Evolutionary conservation across 2,329 filamentous ascomycete species (phyloP).

Genomic region (Annulohypoxylon truncatum): DNA sequence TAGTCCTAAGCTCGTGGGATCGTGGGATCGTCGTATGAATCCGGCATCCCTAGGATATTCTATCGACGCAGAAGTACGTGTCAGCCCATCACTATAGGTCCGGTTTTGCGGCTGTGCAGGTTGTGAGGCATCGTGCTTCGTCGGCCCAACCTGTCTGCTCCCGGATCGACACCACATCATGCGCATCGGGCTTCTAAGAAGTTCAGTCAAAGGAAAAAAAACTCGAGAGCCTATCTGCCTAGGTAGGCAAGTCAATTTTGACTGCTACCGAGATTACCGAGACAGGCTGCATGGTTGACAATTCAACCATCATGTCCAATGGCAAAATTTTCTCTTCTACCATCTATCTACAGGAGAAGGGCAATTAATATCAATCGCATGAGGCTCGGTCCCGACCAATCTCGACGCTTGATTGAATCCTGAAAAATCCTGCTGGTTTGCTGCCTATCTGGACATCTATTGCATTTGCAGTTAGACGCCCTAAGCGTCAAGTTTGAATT

Average conservation of each 20-base stretch:
- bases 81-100: slow-evolving; percentile 7
- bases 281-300: slow-evolving; percentile 29
- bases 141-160: slow-evolving; percentile 3
- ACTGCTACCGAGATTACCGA: slow-evolving; percentile 37
- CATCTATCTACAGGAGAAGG: neutral
- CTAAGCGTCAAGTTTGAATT: neutral
- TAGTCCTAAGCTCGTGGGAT: neutral
- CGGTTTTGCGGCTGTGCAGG: slow-evolving; percentile 14
- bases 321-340: slow-evolving; percentile 1
- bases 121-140: slow-evolving; percentile 25
- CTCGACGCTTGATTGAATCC: neutral
- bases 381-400: slow-evolving; percentile 28
- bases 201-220: slow-evolving; percentile 6
- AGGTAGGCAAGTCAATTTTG: slow-evolving; percentile 17
- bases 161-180: slow-evolving; percentile 8
- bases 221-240: slow-evolving; percentile 7
- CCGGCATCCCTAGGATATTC: neutral
- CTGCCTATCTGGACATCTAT: neutral
- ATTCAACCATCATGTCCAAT: slow-evolving; percentile 19
- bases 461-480: neutral
- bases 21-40: neutral
- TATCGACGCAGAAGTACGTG: neutral
- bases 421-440: slow-evolving; percentile 8
- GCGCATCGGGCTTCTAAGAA: neutral
- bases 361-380: slow-evolving; percentile 20